Conservation (phyloP, 371 early-diverging fungal species). For the Apophysomyces trapeziformis region DNA sequence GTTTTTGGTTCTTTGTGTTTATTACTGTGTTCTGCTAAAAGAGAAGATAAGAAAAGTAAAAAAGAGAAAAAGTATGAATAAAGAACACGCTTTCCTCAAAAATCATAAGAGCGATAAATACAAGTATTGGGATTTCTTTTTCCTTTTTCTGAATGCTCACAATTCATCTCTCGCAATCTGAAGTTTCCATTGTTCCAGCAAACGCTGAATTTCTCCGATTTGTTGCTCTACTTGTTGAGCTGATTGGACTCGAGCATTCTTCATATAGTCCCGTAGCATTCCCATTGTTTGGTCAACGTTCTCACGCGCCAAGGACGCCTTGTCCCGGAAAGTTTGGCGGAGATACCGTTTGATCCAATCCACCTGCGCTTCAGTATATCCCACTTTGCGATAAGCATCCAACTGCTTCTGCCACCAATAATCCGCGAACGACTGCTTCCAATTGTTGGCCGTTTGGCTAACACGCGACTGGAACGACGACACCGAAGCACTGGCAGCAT, state of each 20-base stretch:
- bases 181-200: constrained; percentile 39
- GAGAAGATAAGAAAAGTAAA: no score
- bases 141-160: constrained; percentile 15
- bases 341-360: constrained; percentile 46
- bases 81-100: no score
- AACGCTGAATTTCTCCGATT: constrained; percentile 39
- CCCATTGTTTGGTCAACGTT: constrained; percentile 32
- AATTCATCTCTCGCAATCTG: constrained; percentile 31
- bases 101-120: no score
- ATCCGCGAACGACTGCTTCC: constrained; percentile 34
- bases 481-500: constrained; percentile 34
- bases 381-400: constrained; percentile 40
- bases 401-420: constrained; percentile 43
- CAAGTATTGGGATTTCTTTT: no score
- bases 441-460: constrained; percentile 22
- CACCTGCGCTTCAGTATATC: constrained; percentile 51
- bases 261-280: constrained; percentile 37
- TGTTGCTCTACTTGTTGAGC: constrained; percentile 39
- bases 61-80: no score
- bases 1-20: no score
- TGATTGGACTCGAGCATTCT: constrained; percentile 42
- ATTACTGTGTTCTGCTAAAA: no score
- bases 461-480: constrained; percentile 26
- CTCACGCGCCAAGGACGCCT: constrained; percentile 32
- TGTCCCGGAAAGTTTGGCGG: constrained; percentile 31